These are phyloP conservation scores for Cercospora sp. DNA, from an alignment of 2,329 filamentous ascomycete species.

Conservation along the genomic window DNA sequence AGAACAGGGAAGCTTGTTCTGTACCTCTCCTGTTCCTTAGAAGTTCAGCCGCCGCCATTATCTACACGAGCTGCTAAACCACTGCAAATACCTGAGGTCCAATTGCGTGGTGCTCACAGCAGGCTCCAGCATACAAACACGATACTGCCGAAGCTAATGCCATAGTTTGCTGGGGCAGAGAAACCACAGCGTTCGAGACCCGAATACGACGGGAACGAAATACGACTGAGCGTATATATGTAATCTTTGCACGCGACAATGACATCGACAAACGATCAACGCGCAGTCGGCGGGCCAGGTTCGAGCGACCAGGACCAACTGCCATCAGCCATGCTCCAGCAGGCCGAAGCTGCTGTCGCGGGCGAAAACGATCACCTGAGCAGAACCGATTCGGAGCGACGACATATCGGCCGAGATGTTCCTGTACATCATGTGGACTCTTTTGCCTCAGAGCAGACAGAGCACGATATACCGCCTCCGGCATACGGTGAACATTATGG, in stretches of 20 bases:
- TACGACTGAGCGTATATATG: neutral
- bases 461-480: constrained; percentile 39
- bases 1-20: constrained; percentile 10
- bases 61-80: neutral
- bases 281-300: neutral
- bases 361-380: constrained; percentile 23
- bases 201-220: constrained; percentile 6
- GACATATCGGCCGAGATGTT: constrained; percentile 34
- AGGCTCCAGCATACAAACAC: neutral
- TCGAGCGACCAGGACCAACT: constrained; percentile 15
- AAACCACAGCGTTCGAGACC: neutral
- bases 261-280: constrained; percentile 16
- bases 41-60: neutral
- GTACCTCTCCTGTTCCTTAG: neutral
- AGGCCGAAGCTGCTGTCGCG: constrained; percentile 33
- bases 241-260: constrained; percentile 7
- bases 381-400: constrained; percentile 22
- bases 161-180: constrained; percentile 4
- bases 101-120: neutral
- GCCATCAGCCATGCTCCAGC: constrained; percentile 32
- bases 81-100: neutral
- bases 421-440: constrained; percentile 18
- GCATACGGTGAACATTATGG: constrained; percentile 44
- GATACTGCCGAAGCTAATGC: neutral
- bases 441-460: constrained; percentile 14